Conservation (phyloP, 2,329 filamentous ascomycete genomes). For the Talaromyces amestolkiae region DNA sequence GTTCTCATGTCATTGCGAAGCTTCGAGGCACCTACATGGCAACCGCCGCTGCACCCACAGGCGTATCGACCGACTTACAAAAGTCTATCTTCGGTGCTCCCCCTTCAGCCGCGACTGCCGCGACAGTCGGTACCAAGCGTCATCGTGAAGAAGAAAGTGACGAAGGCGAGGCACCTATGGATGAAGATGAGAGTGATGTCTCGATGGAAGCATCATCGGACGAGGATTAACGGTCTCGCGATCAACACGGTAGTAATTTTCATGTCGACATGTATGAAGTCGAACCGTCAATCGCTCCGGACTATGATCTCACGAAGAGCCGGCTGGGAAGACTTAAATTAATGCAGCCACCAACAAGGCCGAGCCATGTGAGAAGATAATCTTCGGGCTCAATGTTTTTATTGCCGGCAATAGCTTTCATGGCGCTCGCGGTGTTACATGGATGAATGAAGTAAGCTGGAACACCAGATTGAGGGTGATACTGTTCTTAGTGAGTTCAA, state of each 20-base stretch:
- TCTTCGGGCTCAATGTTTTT: slow-evolving; percentile 49
- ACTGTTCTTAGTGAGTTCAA: slow-evolving; percentile 53
- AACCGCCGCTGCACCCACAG: slow-evolving; percentile 52
- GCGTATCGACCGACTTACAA: slow-evolving; percentile 66
- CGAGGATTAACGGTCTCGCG: slow-evolving; percentile 56
- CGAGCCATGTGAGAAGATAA: slow-evolving; percentile 86
- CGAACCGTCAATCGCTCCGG: slow-evolving; percentile 15
- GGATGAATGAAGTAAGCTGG: slow-evolving; percentile 91
- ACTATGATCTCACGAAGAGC: slow-evolving; percentile 44
- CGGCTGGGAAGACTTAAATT: slow-evolving; percentile 74
- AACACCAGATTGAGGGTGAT: slow-evolving; percentile 76
- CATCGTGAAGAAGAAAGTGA: slow-evolving; percentile 63
- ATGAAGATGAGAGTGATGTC: slow-evolving; percentile 65
- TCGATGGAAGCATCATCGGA: slow-evolving; percentile 70
- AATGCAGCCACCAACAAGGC: slow-evolving; percentile 77
- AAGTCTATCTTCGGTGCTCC: slow-evolving; percentile 75
- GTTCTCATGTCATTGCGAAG: slow-evolving; percentile 84
- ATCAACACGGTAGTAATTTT: neutral
- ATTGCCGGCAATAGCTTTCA: slow-evolving; percentile 59
- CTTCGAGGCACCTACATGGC: slow-evolving; percentile 86
- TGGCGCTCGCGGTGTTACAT: slow-evolving; percentile 79
- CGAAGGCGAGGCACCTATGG: slow-evolving; percentile 55
- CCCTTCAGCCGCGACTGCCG: slow-evolving; percentile 46
- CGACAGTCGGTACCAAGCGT: slow-evolving; percentile 65
- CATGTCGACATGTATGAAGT: slow-evolving; percentile 15